These are phyloP conservation scores for Trichoderma sp. DNA, from an alignment of 2,329 filamentous ascomycete genomes.

Conservation along the genomic window DNA sequence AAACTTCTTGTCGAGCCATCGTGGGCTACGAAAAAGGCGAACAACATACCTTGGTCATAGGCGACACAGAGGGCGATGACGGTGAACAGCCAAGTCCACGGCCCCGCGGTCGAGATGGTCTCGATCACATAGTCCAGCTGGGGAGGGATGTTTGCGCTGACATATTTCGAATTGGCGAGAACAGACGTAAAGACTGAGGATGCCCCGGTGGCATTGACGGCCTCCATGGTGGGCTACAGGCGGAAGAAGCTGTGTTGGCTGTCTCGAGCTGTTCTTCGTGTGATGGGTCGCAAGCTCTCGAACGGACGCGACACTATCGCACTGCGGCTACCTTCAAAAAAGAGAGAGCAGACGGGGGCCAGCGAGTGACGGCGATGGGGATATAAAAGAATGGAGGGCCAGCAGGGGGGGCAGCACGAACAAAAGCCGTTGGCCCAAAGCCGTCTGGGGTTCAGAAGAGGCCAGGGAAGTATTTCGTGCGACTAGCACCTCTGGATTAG, in stretches of 20 bases:
- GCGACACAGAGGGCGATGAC: constrained; percentile 70
- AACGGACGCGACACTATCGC: constrained; percentile 11
- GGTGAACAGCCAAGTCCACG: constrained; percentile 66
- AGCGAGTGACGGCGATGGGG: constrained; percentile 17
- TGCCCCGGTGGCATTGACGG: constrained; percentile 55
- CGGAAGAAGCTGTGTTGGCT: background rate
- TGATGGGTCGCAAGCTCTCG: background rate
- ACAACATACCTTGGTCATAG: constrained; percentile 82
- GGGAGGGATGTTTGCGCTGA: constrained; percentile 52
- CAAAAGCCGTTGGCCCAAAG: constrained; percentile 14
- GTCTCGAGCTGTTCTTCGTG: background rate
- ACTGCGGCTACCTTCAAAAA: background rate
- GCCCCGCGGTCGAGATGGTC: constrained; percentile 57
- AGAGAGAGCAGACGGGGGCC: constrained; percentile 21
- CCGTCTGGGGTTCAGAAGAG: constrained; percentile 23
- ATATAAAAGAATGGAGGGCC: constrained; percentile 19
- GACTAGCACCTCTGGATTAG: constrained; percentile 2
- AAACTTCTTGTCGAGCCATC: background rate
- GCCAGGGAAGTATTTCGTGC: constrained; percentile 10
- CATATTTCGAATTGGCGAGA: constrained; percentile 60
- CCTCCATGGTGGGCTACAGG: constrained; percentile 46
- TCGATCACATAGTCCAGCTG: constrained; percentile 59
- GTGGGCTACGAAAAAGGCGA: background rate
- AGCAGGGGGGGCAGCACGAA: constrained; percentile 11
- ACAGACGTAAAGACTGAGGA: constrained; percentile 72